Percentiles rank a stretch among this genome's conserved stretches.
Evolutionary conservation across 768 basidiomycete species (phyloP).

Genomic region (Strobilomyces dryophilus): DNA sequence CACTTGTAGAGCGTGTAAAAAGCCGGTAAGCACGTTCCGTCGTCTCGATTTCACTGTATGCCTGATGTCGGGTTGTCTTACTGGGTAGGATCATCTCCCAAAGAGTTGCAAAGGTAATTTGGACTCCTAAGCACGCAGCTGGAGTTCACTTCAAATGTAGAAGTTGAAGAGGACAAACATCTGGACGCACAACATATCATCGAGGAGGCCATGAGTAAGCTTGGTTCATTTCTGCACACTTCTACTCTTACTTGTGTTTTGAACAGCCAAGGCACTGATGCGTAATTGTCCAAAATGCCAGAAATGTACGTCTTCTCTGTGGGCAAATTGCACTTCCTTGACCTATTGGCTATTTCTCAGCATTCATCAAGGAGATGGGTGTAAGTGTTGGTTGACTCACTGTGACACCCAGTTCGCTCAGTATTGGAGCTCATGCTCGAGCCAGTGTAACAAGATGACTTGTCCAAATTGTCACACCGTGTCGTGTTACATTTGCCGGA

Average conservation of each 20-base stretch:
- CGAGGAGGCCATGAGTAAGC: constrained; percentile 89
- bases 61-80: background rate
- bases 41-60: background rate
- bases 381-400: constrained; percentile 41
- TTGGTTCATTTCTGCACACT: constrained; percentile 14
- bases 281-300: constrained; percentile 84
- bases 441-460: constrained; percentile 89
- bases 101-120: constrained; percentile 69
- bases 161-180: constrained; percentile 70
- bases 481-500: constrained; percentile 82
- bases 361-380: constrained; percentile 75
- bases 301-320: constrained; percentile 50
- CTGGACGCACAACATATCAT: constrained; percentile 73
- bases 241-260: constrained; percentile 2
- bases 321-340: background rate
- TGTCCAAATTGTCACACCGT: constrained; percentile 68
- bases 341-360: constrained; percentile 33
- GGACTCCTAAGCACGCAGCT: background rate
- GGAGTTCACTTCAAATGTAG: constrained; percentile 33
- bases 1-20: constrained; percentile 78
- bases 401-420: background rate
- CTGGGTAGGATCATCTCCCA: constrained; percentile 68
- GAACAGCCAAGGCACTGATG: constrained; percentile 72
- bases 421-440: background rate
- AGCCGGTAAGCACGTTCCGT: constrained; percentile 46